These are phyloP conservation scores for Physcomitrium patens DNA, from an alignment of 225 moss, liverwort and hornwort genomes.

Conservation along the genomic window DNA sequence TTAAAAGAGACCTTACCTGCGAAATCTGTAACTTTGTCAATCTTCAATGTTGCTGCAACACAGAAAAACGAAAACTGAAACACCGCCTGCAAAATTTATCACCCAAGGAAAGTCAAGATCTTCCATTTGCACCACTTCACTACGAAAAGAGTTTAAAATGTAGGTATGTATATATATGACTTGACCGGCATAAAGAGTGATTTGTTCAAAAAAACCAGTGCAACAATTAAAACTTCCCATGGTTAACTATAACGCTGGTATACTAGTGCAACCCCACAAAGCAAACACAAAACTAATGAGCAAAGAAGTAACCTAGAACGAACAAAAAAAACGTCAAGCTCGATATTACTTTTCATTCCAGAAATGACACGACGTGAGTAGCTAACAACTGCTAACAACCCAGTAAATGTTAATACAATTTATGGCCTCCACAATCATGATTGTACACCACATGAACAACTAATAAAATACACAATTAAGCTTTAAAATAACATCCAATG, in stretches of 20 bases:
- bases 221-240: too few species aligned
- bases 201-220: too few species aligned
- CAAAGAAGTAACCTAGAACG: background rate
- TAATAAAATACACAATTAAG: background rate
- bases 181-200: too few species aligned
- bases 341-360: background rate
- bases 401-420: too few species aligned
- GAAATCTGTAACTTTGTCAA: slow-evolving; percentile 97
- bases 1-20: slow-evolving; percentile 54
- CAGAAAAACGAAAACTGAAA: slow-evolving; percentile 83
- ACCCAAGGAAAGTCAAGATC: slow-evolving; percentile 5
- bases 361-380: background rate
- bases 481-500: background rate
- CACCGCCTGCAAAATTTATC: slow-evolving; percentile 48
- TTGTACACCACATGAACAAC: background rate
- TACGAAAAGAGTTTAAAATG: slow-evolving; percentile 1
- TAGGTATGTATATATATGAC: background rate
- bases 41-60: slow-evolving; percentile 67
- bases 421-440: background rate
- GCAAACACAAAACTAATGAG: slow-evolving; percentile 6
- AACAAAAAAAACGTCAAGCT: background rate
- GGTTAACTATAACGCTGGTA: background rate
- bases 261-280: too few species aligned
- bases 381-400: slow-evolving; percentile 6
- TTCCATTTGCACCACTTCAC: slow-evolving; percentile 1